A percentile compares a stretch with the other conserved stretches of the same genome.
Evolutionary conservation across 768 basidiomycete species (phyloP).

Genomic region (Thelephora ganbajun): DNA sequence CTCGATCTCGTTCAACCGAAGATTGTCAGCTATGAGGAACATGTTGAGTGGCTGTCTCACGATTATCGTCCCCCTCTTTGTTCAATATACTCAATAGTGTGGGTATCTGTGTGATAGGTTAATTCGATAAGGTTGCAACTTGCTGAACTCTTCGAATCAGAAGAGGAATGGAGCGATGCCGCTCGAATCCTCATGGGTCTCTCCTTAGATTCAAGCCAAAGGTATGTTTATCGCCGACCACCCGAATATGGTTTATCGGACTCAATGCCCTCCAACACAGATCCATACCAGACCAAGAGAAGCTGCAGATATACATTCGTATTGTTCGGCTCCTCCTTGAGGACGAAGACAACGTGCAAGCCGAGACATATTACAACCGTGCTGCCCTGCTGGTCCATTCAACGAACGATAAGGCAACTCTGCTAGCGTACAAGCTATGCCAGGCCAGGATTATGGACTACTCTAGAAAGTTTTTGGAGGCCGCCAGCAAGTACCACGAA

Average conservation of each 20-base stretch:
- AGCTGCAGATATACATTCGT: constrained; percentile 81
- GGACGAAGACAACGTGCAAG: constrained; percentile 92
- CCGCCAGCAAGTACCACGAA: constrained; percentile 89
- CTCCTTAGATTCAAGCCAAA: constrained; percentile 77
- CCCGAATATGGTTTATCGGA: background rate
- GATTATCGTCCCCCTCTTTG: background rate
- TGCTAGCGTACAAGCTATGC: constrained; percentile 78
- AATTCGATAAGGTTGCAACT: constrained; percentile 76
- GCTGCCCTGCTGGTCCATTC: constrained; percentile 83
- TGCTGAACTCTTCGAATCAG: constrained; percentile 77
- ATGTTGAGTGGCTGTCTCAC: constrained; percentile 36
- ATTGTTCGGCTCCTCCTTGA: constrained; percentile 90
- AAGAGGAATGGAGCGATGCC: constrained; percentile 91
- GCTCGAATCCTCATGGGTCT: constrained; percentile 88
- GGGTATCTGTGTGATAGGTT: constrained; percentile 32
- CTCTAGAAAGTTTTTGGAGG: constrained; percentile 84
- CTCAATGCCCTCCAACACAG: background rate
- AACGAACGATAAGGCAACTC: constrained; percentile 62
- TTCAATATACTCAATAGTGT: constrained; percentile 1
- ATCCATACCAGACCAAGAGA: constrained; percentile 52
- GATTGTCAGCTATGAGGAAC: constrained; percentile 89
- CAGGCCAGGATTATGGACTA: constrained; percentile 94
- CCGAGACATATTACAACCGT: constrained; percentile 96
- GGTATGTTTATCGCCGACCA: constrained; percentile 31
- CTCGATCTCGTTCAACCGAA: constrained; percentile 59